Conservation (phyloP, 2,329 filamentous ascomycete genomes). For the Alternaria burnsii region DNA sequence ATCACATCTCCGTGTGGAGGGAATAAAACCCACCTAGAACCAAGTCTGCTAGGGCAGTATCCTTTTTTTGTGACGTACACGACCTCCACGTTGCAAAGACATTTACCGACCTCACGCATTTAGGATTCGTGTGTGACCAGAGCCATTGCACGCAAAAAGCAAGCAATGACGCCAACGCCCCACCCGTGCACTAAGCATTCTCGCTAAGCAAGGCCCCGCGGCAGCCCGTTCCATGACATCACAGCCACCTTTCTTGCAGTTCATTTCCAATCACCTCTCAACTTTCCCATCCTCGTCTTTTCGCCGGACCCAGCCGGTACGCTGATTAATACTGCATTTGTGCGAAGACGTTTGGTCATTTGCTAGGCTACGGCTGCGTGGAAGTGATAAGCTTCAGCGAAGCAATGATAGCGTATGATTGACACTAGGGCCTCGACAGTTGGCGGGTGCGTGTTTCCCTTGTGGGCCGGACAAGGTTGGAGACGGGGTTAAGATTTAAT, state of each 20-base stretch:
- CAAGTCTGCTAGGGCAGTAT: not conserved
- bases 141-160: not conserved
- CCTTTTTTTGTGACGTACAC: not conserved
- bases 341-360: not conserved
- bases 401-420: constrained; percentile 11
- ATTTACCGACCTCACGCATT: not conserved
- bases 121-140: not conserved
- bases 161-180: constrained; percentile 14
- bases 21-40: not conserved
- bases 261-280: constrained; percentile 8
- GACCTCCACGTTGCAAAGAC: not conserved
- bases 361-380: not conserved
- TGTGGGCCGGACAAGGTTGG: not conserved
- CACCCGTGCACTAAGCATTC: constrained; percentile 9
- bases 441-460: constrained; percentile 13
- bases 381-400: constrained; percentile 18
- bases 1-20: no score
- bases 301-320: constrained; percentile 5
- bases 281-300: not conserved
- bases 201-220: constrained; percentile 8
- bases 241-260: not conserved
- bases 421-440: not conserved
- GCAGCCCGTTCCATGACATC: constrained; percentile 7
- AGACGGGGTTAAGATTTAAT: not conserved
- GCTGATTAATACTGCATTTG: not conserved